phyloP scores from a whole-genome alignment of 2,329 filamentous ascomycete genomes.

The Xylaria sp. region DNA sequence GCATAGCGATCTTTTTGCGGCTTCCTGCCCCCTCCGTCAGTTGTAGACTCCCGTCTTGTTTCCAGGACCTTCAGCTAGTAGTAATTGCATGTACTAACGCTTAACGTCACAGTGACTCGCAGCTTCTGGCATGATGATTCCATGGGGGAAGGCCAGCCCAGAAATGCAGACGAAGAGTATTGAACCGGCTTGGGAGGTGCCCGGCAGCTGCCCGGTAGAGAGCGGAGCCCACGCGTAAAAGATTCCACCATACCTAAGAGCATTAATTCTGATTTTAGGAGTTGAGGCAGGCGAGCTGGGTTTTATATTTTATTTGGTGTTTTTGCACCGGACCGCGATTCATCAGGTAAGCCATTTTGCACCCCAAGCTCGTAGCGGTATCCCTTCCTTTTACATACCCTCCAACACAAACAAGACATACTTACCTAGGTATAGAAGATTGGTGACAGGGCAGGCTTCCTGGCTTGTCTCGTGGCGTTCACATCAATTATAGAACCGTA shows the following conservation, averaged over 20 bases:
- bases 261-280: not conserved
- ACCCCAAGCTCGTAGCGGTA: not conserved
- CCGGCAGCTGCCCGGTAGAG: not conserved
- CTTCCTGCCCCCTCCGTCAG: not conserved
- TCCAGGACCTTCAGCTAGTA: not conserved
- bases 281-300: not conserved
- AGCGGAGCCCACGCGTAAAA: not conserved
- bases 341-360: not conserved
- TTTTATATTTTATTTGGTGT: not conserved
- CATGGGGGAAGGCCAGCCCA: not conserved
- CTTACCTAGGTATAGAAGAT: not conserved
- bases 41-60: not conserved
- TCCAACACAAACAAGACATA: not conserved
- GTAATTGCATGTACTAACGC: not conserved
- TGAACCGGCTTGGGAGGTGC: too few relatives aligned
- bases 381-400: too few relatives aligned
- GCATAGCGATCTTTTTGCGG: not conserved
- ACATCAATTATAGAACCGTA: not conserved
- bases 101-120: conserved; percentile 1
- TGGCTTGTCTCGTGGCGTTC: not conserved
- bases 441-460: not conserved
- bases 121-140: conserved; percentile 11
- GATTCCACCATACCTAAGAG: not conserved
- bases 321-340: not conserved
- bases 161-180: not conserved